These are phyloP conservation scores for Trichophyton verrucosum DNA, from an alignment of 2,329 filamentous ascomycete species.

Conservation along the genomic window DNA sequence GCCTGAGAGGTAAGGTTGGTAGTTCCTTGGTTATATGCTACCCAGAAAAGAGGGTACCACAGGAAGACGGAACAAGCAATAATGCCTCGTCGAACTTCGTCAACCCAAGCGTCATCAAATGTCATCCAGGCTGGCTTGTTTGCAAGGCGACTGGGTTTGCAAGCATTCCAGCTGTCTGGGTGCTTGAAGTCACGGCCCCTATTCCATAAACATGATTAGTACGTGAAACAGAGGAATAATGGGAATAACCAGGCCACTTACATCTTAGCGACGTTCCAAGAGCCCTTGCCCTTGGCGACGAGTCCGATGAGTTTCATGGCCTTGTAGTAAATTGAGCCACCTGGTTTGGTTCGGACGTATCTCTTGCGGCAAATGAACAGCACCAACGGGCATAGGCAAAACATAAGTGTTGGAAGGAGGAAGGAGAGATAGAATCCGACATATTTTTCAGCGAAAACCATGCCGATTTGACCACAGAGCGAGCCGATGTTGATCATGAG, in stretches of 20 bases:
- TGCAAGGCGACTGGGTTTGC: slow-evolving; percentile 54
- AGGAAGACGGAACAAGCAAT: slow-evolving; percentile 58
- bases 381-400: slow-evolving; percentile 50
- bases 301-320: slow-evolving; percentile 49
- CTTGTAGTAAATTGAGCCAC: slow-evolving; percentile 59
- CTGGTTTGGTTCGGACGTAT: slow-evolving; percentile 54
- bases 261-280: slow-evolving; percentile 47
- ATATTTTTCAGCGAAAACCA: slow-evolving; percentile 64
- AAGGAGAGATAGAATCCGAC: slow-evolving; percentile 64
- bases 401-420: slow-evolving; percentile 54
- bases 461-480: slow-evolving; percentile 48
- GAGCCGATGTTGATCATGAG: slow-evolving; percentile 58
- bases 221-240: no score
- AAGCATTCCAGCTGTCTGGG: slow-evolving; percentile 51
- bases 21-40: slow-evolving; percentile 43
- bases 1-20: slow-evolving; percentile 46
- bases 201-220: no score
- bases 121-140: slow-evolving; percentile 61
- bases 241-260: slow-evolving; percentile 22
- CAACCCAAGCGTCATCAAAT: slow-evolving; percentile 73
- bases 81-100: slow-evolving; percentile 60
- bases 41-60: slow-evolving; percentile 42
- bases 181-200: slow-evolving; percentile 38
- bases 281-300: slow-evolving; percentile 53
- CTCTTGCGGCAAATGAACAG: slow-evolving; percentile 48